Percentiles rank a stretch among this genome's conserved stretches.
phyloP scores from a whole-genome alignment of 1,284 basidiomycete genomes.

The Leccinum griseonigrum region DNA sequence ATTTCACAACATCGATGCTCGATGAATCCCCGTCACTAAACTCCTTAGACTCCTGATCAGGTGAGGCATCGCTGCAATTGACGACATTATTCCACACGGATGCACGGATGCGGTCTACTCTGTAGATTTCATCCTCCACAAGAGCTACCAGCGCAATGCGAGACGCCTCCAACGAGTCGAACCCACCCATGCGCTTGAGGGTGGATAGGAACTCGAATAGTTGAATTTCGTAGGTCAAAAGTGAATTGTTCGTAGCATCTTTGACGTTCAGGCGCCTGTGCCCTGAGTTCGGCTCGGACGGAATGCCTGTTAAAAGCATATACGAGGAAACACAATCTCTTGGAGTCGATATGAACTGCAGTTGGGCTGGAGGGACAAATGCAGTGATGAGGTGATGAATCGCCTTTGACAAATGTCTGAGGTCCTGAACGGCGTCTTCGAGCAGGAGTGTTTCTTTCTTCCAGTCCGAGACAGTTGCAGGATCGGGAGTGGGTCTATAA shows the following conservation, averaged over 20 bases:
- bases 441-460: background rate
- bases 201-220: background rate
- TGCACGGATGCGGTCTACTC: background rate
- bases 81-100: background rate
- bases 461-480: background rate
- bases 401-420: background rate
- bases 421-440: background rate
- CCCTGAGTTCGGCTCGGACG: background rate
- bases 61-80: background rate
- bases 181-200: background rate
- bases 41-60: background rate
- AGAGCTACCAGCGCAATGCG: background rate
- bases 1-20: background rate
- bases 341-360: background rate
- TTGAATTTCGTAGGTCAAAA: background rate
- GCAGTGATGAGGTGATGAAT: background rate
- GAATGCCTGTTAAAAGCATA: background rate
- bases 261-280: background rate
- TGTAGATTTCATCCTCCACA: background rate
- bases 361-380: background rate
- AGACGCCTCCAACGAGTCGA: background rate
- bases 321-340: background rate
- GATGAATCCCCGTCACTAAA: background rate
- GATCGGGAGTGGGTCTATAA: background rate
- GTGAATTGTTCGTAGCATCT: background rate